A percentile compares a stretch with the other conserved stretches of the same genome.
These are phyloP conservation scores for Colletotrichum endophyticum DNA, from an alignment of 2,329 filamentous ascomycete species.

Conservation along the genomic window DNA sequence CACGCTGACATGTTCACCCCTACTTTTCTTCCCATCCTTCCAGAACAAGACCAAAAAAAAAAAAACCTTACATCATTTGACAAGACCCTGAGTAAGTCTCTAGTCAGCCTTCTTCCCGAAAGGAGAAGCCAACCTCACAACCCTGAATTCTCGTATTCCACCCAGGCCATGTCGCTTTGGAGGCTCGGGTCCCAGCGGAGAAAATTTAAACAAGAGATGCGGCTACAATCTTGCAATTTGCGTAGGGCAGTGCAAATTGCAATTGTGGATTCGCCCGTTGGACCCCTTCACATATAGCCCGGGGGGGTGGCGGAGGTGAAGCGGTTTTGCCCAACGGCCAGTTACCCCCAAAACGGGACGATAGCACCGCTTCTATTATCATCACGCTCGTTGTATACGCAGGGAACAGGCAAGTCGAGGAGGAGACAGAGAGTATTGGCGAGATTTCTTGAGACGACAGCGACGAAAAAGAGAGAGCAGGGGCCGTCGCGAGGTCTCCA, in stretches of 20 bases:
- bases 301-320: not conserved
- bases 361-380: not conserved
- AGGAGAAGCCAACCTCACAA: not conserved
- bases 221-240: not conserved
- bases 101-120: not conserved
- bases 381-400: not conserved
- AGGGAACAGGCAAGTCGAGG: not conserved
- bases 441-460: not conserved
- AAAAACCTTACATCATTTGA: not conserved
- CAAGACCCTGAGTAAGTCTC: not conserved
- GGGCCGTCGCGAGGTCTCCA: not conserved
- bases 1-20: not conserved
- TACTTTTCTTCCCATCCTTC: not conserved
- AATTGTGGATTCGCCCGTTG: not conserved
- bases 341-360: not conserved
- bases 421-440: not conserved
- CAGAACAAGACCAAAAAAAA: not conserved
- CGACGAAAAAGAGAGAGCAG: not conserved
- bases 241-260: not conserved
- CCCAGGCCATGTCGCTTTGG: not conserved
- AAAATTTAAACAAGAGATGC: not conserved
- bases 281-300: not conserved
- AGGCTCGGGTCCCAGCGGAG: not conserved
- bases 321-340: not conserved
- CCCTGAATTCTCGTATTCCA: not conserved